phyloP scores from a whole-genome alignment of 371 early-diverging fungal species.

The Haplosporangium sp. region DNA sequence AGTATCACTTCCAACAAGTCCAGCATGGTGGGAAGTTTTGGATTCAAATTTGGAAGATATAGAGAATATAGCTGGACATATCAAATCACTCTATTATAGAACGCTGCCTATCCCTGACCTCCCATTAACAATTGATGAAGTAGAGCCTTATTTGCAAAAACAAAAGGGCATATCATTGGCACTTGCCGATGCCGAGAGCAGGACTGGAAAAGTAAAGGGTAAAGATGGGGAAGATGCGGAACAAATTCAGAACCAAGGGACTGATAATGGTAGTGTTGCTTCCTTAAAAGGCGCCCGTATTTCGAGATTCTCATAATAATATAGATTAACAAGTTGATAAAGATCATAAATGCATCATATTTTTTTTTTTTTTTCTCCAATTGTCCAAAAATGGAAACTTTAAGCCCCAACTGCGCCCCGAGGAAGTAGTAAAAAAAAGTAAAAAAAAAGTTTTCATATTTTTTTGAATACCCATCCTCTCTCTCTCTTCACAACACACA shows the following conservation, averaged over 20 bases:
- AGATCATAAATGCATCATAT: no score
- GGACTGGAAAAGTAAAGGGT: neutral
- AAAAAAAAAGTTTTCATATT: neutral
- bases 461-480: slow-evolving; percentile 1
- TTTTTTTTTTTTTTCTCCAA: no score
- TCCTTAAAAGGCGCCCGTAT: slow-evolving; percentile 8
- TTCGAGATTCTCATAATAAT: slow-evolving; percentile 37
- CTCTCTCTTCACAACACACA: neutral
- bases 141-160: slow-evolving; percentile 47
- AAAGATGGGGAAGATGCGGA: neutral
- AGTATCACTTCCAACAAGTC: slow-evolving; percentile 74
- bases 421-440: neutral
- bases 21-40: slow-evolving; percentile 93
- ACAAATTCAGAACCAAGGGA: neutral
- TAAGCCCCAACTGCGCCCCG: neutral
- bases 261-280: neutral
- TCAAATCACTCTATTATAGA: slow-evolving; percentile 68
- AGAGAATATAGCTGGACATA: slow-evolving; percentile 70
- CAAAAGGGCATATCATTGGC: slow-evolving; percentile 7
- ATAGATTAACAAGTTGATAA: neutral
- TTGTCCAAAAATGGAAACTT: slow-evolving; percentile 3
- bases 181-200: slow-evolving; percentile 1
- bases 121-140: slow-evolving; percentile 64
- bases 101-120: slow-evolving; percentile 59
- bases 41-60: slow-evolving; percentile 82